phyloP scores from a whole-genome alignment of 1,284 basidiomycete genomes.

The Malassezia japonica region DNA sequence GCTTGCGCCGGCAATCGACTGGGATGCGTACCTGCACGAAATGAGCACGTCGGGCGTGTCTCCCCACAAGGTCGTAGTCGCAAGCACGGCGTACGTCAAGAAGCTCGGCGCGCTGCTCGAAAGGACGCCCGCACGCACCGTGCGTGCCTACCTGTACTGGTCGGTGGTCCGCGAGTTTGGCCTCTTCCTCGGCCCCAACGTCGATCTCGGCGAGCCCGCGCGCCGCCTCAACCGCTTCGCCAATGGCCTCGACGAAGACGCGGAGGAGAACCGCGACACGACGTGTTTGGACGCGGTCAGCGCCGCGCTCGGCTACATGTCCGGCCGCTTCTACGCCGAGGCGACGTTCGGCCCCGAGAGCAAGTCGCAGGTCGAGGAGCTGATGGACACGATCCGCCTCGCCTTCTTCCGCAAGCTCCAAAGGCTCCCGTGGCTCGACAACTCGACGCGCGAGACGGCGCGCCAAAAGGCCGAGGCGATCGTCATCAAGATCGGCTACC shows the following conservation, averaged over 20 bases:
- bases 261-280: conserved; percentile 69
- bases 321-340: conserved; percentile 64
- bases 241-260: conserved; percentile 76
- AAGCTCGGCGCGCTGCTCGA: conserved; percentile 64
- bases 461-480: conserved; percentile 76
- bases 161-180: conserved; percentile 38
- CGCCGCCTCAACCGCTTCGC: conserved; percentile 62
- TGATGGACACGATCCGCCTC: conserved; percentile 76
- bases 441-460: conserved; percentile 68
- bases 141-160: conserved; percentile 71
- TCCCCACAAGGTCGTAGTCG: conserved; percentile 67
- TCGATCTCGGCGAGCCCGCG: conserved; percentile 47
- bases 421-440: conserved; percentile 82
- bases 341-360: conserved; percentile 74
- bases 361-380: conserved; percentile 66
- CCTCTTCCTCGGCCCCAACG: conserved; percentile 25
- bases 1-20: conserved; percentile 64
- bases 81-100: conserved; percentile 67
- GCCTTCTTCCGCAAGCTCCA: conserved; percentile 73
- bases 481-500: conserved; percentile 78
- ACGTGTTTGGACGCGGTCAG: conserved; percentile 51
- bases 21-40: conserved; percentile 70
- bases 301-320: conserved; percentile 52
- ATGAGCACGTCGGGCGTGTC: conserved; percentile 53
- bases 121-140: conserved; percentile 60